A percentile compares a stretch with the other conserved stretches of the same genome.
These are phyloP conservation scores for Musa balbisiana DNA, from an alignment of 202 grass and related monocot genomes.

Conservation along the genomic window DNA sequence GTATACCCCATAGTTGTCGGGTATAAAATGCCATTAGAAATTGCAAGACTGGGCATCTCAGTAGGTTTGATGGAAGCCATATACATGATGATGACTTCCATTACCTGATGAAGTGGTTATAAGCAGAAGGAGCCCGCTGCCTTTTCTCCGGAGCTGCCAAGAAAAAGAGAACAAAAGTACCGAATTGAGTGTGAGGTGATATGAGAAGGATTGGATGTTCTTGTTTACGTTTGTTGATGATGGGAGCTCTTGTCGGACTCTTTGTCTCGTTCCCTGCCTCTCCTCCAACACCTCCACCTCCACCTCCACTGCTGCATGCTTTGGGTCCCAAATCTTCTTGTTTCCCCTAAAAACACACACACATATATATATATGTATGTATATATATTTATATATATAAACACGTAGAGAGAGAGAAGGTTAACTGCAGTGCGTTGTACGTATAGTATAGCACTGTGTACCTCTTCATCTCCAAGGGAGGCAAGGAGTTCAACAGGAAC, in stretches of 20 bases:
- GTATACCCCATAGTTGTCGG: background rate
- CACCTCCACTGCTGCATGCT: constrained; percentile 33
- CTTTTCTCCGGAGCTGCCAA: constrained; percentile 62
- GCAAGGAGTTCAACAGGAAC: constrained; percentile 36
- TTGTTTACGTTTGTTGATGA: constrained; percentile 53
- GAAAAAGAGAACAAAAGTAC: background rate
- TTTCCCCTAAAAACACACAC: background rate
- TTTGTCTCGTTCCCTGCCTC: constrained; percentile 12
- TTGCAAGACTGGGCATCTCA: too few relatives aligned
- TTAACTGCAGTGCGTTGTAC: too few relatives aligned
- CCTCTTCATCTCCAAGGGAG: background rate
- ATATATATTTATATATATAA: too few relatives aligned
- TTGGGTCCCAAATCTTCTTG: constrained; percentile 28
- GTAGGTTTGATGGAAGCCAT: too few relatives aligned
- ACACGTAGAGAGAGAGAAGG: background rate
- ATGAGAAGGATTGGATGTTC: too few relatives aligned
- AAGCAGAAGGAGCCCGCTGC: constrained; percentile 71
- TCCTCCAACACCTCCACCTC: constrained; percentile 23
- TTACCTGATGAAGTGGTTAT: constrained; percentile 88
- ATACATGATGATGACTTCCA: background rate
- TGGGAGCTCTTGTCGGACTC: background rate
- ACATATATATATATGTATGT: background rate
- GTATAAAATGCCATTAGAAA: too few relatives aligned
- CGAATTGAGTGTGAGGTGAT: too few relatives aligned
- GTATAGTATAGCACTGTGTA: background rate